These are phyloP conservation scores for Heliocybe sulcata DNA, from an alignment of 1,284 basidiomycete genomes.

Conservation along the genomic window DNA sequence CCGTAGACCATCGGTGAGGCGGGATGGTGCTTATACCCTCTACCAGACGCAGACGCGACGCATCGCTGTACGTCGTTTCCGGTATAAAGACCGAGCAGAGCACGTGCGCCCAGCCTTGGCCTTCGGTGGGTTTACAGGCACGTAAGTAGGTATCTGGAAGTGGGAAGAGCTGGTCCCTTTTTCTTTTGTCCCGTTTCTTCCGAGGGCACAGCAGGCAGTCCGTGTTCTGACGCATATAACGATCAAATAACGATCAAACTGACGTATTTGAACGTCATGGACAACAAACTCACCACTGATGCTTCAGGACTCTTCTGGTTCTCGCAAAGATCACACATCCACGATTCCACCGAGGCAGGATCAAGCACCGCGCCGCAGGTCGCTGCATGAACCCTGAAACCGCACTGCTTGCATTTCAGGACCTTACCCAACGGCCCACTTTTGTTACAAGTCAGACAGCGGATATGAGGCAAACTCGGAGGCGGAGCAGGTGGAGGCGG, in stretches of 20 bases:
- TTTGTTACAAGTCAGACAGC: constrained; percentile 72
- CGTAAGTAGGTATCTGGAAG: constrained; percentile 69
- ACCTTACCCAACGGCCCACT: constrained; percentile 70
- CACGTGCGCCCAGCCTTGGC: constrained; percentile 88
- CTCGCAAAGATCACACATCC: constrained; percentile 82
- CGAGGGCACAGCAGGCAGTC: constrained; percentile 74
- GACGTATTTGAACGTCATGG: neutral
- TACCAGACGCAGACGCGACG: constrained; percentile 62
- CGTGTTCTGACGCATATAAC: constrained; percentile 49
- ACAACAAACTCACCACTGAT: constrained; percentile 52
- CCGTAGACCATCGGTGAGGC: constrained; percentile 54
- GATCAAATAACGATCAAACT: constrained; percentile 4
- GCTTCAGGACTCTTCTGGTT: constrained; percentile 76
- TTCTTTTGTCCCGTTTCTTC: constrained; percentile 36
- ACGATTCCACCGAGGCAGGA: constrained; percentile 54
- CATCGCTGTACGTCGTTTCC: constrained; percentile 77
- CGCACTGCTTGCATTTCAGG: constrained; percentile 73
- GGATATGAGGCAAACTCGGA: constrained; percentile 48
- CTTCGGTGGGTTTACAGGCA: constrained; percentile 90
- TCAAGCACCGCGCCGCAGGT: constrained; percentile 66
- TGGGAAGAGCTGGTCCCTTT: constrained; percentile 31
- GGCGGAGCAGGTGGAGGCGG: constrained; percentile 49
- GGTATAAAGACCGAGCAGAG: constrained; percentile 86
- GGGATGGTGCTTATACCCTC: constrained; percentile 84
- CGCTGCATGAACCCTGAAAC: constrained; percentile 69